Evolutionary conservation across 768 basidiomycete species (phyloP), one percentile per base, ranked within the genome.

Genomic region (Gelatoporia subvermispora): DNA sequence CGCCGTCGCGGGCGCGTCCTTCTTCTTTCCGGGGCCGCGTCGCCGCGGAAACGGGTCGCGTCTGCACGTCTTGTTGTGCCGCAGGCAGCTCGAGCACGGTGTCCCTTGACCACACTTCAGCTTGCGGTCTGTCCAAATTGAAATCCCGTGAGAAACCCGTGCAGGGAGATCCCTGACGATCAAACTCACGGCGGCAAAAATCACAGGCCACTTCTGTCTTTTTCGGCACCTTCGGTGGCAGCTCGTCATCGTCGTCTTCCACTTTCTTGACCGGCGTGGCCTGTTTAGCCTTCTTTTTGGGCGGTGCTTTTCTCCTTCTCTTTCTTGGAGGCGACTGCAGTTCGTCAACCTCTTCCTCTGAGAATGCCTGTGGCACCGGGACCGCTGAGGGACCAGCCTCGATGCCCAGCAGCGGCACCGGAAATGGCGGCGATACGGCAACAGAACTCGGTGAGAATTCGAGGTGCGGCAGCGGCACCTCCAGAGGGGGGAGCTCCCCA

Each of bases 21-120:
- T 41, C 41, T 45, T 82, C 67, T 84, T 88, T 22, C 86, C 87
- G 48, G 86, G 85, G 1, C 88, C 88, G 41, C 88, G 77, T 28
- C 87, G 78, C 60, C 77, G 65, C 9, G 69, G 68, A 18, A 71
- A 64, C 18, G 69, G 66, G 42, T 74, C 76, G 63, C 85, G 87
- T 48, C 61, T 65, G 60, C 85, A 87, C 24, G 63, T 56, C 48
- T 71, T 65, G 42, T 68, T 68, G 35, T 84, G 81, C 25, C 72
- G 72, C 17, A 56, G 62, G 65, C 88, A 90, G 60, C 84, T 82
- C 7, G 68, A 71, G 55, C 87, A 90, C 4, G 68, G 64, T 24
- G 87, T 88, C 53, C 65, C 71, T 2, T 85, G 86, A 59, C 86
- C 82, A 67, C 88, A 90, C 21, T 79, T 74, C 48, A 90, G 76